Base-by-base conservation (phyloP, 805 yeast species). In the Soucietia sequanensis region DNA sequence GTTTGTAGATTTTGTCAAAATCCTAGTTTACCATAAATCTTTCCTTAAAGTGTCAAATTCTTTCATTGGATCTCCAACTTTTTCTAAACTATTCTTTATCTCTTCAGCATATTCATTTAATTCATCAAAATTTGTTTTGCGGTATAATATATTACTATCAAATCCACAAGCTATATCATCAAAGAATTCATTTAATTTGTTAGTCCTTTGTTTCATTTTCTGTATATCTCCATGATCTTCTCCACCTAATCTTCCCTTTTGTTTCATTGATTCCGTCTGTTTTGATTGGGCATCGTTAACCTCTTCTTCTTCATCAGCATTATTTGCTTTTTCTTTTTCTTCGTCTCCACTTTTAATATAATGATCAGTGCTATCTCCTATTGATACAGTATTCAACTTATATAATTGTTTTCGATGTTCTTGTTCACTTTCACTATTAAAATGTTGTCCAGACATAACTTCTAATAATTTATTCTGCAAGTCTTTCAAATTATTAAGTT, bases 41-140 rank as follows among this genome's bases (percentile, higher is more conserved):
- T n/a, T n/a, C n/a, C n/a, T n/a, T n/a, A n/a, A n/a, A n/a, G n/a
- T n/a, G 43, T 75, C 80, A 33, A 75, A 72, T 12, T 50, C 51
- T 44, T 64, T 62, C 62, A 76, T 72, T n/a, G 68, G 56, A 27
- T 65, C 66, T 4, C 80, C 79, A 10, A 84, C 79, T 8, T 60
- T 60, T 19, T 70, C 75, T 26, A 84, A 64, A 36, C 70, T 68
- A 14, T 46, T 54, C 23, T 72, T 65, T 4, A 82, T 74, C 7
- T 67, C 67, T 15, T 67, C 68, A 7, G 81, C 77, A 23, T 72
- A 75, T 18, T 59, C 58, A 37, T 69, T 68, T 42, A 82, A 63
- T 30, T 64, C 69, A 16, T 69, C 73, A 41, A 82, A 80, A 34
- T 77, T 71, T 33, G 69, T 71, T 40, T 72, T 74, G 33, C 70